phyloP scores from a whole-genome alignment of 257 asterid genomes.

The Penstemon eatonii region DNA sequence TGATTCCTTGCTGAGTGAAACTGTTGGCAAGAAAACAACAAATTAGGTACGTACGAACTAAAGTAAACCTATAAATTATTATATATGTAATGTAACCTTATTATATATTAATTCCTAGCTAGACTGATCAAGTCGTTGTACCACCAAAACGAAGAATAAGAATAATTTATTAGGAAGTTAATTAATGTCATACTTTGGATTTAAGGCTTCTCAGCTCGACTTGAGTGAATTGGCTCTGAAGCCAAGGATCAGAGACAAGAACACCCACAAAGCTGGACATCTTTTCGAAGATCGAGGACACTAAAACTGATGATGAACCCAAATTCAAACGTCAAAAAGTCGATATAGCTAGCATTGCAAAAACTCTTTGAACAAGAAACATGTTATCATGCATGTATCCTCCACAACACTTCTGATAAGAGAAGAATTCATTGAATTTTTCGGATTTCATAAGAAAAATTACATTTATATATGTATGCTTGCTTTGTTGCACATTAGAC shows the following conservation, averaged over 20 bases:
- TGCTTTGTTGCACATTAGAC: not conserved
- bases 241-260: conserved; percentile 72
- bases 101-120: not conserved
- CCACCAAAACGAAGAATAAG: not conserved
- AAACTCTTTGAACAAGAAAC: not conserved
- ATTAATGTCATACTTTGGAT: conserved; percentile 44
- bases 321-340: not conserved
- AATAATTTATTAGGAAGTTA: not conserved
- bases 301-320: not conserved
- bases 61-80: not conserved
- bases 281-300: conserved; percentile 10
- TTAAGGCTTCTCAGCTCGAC: conserved; percentile 76
- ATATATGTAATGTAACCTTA: not conserved
- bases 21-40: conserved; percentile 33
- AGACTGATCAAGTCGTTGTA: no score
- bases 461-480: not conserved
- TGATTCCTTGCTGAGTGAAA: conserved; percentile 50
- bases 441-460: not conserved
- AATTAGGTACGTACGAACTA: no score
- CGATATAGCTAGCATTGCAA: not conserved
- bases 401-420: not conserved
- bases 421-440: no score
- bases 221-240: conserved; percentile 88
- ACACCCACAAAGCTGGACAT: conserved; percentile 76
- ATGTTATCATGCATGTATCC: conserved; percentile 20